Evolutionary conservation across 2,329 filamentous ascomycete genomes (phyloP), one percentile per base, ranked within the genome.

Genomic region (Fusarium torulosum): DNA sequence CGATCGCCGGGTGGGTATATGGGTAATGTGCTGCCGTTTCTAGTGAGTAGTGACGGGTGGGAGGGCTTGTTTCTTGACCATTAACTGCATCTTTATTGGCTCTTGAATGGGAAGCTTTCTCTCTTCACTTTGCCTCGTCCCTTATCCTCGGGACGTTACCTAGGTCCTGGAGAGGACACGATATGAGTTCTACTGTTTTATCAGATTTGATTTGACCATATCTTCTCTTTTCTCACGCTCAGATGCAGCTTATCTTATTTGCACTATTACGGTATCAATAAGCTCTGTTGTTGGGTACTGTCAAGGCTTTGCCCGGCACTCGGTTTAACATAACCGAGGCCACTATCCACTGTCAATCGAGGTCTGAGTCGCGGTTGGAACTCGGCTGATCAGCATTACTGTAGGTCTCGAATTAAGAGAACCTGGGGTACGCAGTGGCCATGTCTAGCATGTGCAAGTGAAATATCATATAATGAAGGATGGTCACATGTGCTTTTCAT

Each of bases 291-390:
- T 8, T 17, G 10, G 25, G 49, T 21, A 19, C 31, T 40, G 35
- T 38, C 20, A 40, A 35, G 42, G 59, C 27, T 56, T 38, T 57
- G 50, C 49, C 58, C 70, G 70, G 70, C 63, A 63, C 53, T 67
- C 64, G 66, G 71, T 47, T 67, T 58, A 63, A 51, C 42, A 72
- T 73, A 73, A 61, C 71, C 70, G 70, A 72, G 71, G 70, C 54
- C 61, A 57, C 45, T 37, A 17, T 46, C 43, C 21, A 33, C 25
- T 38, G 45, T 33, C 42, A 33, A 21, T 57, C 35, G 44, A 49
- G 40, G 42, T 47, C 51, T 46, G 55, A 55, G 55, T 59, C 52
- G 45, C 55, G 54, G 54, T 53, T 59, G 20, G 47, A 56, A 51
- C 40, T 72, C 69, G 69, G 69, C 69, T 71, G 46, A 54, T 50